Evolutionary conservation across 805 yeast genomes (phyloP), one percentile per base, ranked within the genome.

Genomic region (Nakazawaea ernobii): DNA sequence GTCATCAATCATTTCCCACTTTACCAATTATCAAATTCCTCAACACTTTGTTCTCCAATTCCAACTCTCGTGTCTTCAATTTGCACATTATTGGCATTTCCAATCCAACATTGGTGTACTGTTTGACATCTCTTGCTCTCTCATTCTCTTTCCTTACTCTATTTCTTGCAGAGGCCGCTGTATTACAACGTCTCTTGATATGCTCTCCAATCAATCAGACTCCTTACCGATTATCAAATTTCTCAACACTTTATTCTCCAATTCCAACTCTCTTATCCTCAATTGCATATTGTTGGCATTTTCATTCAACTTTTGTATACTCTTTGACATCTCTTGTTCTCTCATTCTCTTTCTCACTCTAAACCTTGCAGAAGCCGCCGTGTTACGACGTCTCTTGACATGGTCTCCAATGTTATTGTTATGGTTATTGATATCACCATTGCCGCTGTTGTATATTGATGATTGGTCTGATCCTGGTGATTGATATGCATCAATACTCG

Each of bases 281-380:
- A 77, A 73, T 62, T 88, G 95, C 53, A 90, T 71, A 17, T 70
- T 69, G 42, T 71, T 66, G 11, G 91, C 82, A 51, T 77, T 66
- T 30, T 84, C 90, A 55, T 79, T 81, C 55, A 92, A 71, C 50
- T 84, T 90, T 55, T 78, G 77, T 15, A 91, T 75, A 49, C 75
- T 79, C 50, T 80, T 73, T 66, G 91, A 96, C 82, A 92, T 77
- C 61, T 90, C 91, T 66, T 86, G 92, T 67, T 91, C 97, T 63
- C 88, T 85, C 67, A 84, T 59, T 74, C 91, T 91, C 80, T 87
- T 90, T 75, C 88, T 88, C 61, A 89, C 79, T 53, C 99, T 76
- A 72, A 92, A 92, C 50, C 98, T 74, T 4, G 97, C 97, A 15
- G 91, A 82, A 1, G 99, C 98, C 1, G 94, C 96, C 0, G 96